Conservation (phyloP, 495 filamentous ascomycete species). For the Hyaloscypha finlandica region DNA sequence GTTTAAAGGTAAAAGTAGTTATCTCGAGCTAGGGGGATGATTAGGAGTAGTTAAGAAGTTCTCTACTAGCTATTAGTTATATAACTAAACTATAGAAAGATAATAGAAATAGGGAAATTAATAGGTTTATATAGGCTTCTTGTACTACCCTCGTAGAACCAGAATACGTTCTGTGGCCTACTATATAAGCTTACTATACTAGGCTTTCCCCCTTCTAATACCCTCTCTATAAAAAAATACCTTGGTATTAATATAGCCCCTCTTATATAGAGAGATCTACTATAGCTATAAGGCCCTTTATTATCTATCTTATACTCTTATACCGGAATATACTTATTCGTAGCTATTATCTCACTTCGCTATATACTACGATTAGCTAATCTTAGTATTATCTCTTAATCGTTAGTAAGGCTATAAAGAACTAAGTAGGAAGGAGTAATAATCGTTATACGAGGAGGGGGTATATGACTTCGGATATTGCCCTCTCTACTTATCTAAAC, state of each 20-base stretch:
- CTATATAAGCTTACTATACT: no score
- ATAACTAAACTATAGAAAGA: slow-evolving; percentile 11
- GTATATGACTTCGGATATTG: slow-evolving; percentile 3
- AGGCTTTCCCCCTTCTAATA: slow-evolving; percentile 4
- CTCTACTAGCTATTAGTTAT: not conserved
- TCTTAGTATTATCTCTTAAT: slow-evolving; percentile 21
- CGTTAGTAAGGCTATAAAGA: slow-evolving; percentile 8
- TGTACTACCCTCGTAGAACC: slow-evolving; percentile 19
- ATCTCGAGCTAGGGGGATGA: slow-evolving; percentile 18
- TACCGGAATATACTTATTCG: slow-evolving; percentile 21
- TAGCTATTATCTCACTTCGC: not conserved
- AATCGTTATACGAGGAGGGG: not conserved
- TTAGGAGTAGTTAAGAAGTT: slow-evolving; percentile 11
- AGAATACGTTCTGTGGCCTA: not conserved
- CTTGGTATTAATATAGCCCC: no score
- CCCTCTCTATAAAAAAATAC: not conserved
- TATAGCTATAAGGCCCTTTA: slow-evolving; percentile 3
- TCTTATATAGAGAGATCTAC: no score
- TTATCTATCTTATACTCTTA: slow-evolving; percentile 20
- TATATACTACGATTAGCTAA: not conserved
- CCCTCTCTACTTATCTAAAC: not conserved
- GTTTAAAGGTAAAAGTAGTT: slow-evolving; percentile 18
- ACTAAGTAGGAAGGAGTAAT: slow-evolving; percentile 8
- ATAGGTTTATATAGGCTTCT: slow-evolving; percentile 18
- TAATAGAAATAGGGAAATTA: slow-evolving; percentile 5